Conservation (phyloP, 306 rosid species). For the Cucurbita pepo region DNA sequence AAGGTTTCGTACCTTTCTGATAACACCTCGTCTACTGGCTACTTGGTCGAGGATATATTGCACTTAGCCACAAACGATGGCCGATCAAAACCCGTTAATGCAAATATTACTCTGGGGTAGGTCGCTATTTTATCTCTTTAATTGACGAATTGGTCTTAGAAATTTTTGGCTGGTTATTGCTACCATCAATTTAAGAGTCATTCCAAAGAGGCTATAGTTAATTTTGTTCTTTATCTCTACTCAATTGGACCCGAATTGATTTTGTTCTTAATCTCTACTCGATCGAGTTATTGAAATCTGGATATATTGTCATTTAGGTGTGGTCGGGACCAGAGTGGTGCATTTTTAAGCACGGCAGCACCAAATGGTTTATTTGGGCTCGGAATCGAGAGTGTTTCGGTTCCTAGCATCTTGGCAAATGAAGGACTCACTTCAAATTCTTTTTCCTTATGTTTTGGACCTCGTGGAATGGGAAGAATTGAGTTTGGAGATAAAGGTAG, state of each 20-base stretch:
- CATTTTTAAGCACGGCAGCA: conserved; percentile 59
- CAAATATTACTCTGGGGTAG: conserved; percentile 63
- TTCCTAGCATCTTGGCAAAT: conserved; percentile 76
- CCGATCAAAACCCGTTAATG: conserved; percentile 14
- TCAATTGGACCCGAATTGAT: neutral
- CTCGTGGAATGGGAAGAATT: conserved; percentile 6
- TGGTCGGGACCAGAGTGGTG: conserved; percentile 70
- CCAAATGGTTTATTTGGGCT: conserved; percentile 86
- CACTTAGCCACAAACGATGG: conserved; percentile 52
- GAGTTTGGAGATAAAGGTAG: conserved; percentile 16
- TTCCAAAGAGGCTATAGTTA: neutral
- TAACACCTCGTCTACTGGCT: conserved; percentile 59
- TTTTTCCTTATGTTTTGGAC: conserved; percentile 84
- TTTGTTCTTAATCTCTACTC: neutral
- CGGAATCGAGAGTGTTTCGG: conserved; percentile 49
- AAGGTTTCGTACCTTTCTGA: conserved; percentile 39
- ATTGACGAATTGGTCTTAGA: neutral
- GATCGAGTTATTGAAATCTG: conserved; percentile 23
- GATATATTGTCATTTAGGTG: conserved; percentile 33
- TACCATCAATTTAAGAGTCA: neutral
- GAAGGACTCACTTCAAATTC: conserved; percentile 53
- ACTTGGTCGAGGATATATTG: conserved; percentile 70
- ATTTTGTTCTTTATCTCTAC: neutral
- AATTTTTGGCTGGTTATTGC: neutral
- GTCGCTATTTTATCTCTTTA: conserved; percentile 8